Base-by-base conservation (phyloP, 164 flowering plant species). In the Vitis labrusca region DNA sequence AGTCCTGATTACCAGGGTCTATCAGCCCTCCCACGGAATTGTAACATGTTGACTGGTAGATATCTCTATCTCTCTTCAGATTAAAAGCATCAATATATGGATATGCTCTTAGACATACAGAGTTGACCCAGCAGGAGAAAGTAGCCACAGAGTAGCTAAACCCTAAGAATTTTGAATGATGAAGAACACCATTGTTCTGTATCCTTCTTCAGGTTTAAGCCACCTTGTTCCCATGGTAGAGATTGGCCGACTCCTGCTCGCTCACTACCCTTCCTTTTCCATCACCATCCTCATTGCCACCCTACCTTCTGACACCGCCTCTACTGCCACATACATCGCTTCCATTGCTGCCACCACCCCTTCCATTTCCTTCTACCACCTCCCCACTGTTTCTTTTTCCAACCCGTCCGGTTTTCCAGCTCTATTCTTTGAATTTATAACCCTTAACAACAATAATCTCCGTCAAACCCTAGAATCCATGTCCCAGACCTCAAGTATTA, bases 221-320 rank as follows among this genome's bases (percentile, higher is more conserved):
- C 71, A 68, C 55, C 3, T 68, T 9, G 56, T 68, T 16, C 19
- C 71, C 15, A 68, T 68, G 71, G 64, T 59, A 3, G 71, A 68
- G 56, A 37, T 68, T 10, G 71, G 52, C n/a, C 59, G 58, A 17
- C 54, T 59, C 49, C 59, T 68, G 4, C 58, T 11, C 15, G 2
- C 2, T 3, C 4, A 59, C 61, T n/a, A 44, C 56, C 55, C 61
- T 37, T 68, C 71, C 49, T 23, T 58, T 55, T 10, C 55, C 64
- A 48, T 58, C 55, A 16, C 48, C 16, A 23, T 64, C 30, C 32
- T 51, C 47, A 65, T 50, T 44, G 3, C 64, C 48, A 11, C 56
- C 49, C n/a, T 30, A 48, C 62, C 70, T 27, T 11, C 23, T 32
- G 9, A 53, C 52, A 50, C 30, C 62, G 16, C 55, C 67, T 9